A percentile compares a stretch with the other conserved stretches of the same genome.
These are phyloP conservation scores for Corymbia calophylla DNA, from an alignment of 441 rosid species.

Conservation along the genomic window DNA sequence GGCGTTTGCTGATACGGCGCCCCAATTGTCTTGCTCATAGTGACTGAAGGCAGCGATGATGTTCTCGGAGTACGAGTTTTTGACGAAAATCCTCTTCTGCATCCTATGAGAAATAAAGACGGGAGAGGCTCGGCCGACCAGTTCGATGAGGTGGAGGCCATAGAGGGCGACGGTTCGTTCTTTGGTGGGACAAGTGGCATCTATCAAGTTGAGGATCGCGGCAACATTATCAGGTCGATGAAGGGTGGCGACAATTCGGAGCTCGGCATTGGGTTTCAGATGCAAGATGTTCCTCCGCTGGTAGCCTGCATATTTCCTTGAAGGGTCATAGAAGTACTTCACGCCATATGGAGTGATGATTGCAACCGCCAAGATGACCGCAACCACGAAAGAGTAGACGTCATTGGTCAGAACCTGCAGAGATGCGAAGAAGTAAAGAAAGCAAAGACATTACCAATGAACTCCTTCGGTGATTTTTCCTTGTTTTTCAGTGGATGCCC, in stretches of 20 bases:
- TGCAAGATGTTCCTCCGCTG: slow-evolving; percentile 31
- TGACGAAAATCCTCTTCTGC: not conserved
- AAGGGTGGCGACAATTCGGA: slow-evolving; percentile 40
- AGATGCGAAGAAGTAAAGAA: not conserved
- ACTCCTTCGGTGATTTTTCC: not conserved
- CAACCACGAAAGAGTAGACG: slow-evolving; percentile 3
- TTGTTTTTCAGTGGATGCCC: not conserved
- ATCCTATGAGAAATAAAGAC: slow-evolving; percentile 26
- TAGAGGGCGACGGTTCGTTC: slow-evolving; percentile 21
- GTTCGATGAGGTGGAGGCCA: slow-evolving; percentile 30
- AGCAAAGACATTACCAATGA: not conserved
- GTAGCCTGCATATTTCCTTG: slow-evolving; percentile 37
- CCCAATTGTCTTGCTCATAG: slow-evolving; percentile 14
- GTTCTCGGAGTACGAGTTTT: slow-evolving; percentile 10
- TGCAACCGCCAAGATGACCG: slow-evolving; percentile 7
- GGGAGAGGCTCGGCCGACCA: slow-evolving; percentile 26
- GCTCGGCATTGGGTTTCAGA: slow-evolving; percentile 11
- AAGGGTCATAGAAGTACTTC: slow-evolving; percentile 36
- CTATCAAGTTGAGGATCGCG: slow-evolving; percentile 24
- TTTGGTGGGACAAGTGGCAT: slow-evolving; percentile 13
- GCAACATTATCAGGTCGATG: slow-evolving; percentile 37
- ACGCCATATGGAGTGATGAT: slow-evolving; percentile 25
- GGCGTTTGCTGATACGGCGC: slow-evolving; percentile 11
- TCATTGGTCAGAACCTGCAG: not conserved
- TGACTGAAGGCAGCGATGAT: slow-evolving; percentile 31